Percentiles rank a stretch among this genome's conserved stretches.
These are phyloP conservation scores for Saturnispora sekii DNA, from an alignment of 805 yeast genomes.

Conservation along the genomic window DNA sequence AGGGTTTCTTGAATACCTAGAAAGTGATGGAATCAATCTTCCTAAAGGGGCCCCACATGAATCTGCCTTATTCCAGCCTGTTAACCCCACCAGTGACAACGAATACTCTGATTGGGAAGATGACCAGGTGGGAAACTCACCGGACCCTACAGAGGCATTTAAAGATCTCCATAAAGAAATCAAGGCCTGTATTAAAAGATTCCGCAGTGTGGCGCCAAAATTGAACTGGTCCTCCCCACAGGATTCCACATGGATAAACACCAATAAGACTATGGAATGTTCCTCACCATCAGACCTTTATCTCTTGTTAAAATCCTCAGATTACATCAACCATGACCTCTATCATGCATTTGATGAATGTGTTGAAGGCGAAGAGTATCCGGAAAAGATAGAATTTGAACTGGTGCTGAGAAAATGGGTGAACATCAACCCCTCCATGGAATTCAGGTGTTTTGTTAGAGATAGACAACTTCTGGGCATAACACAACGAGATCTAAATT, in stretches of 20 bases:
- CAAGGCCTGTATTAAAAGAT: constrained; percentile 32
- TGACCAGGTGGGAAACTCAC: constrained; percentile 24
- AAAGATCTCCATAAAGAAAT: constrained; percentile 51
- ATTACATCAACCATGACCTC: constrained; percentile 79
- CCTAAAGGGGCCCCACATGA: constrained; percentile 37
- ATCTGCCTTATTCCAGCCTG: constrained; percentile 24
- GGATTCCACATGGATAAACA: constrained; percentile 87
- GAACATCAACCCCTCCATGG: constrained; percentile 78
- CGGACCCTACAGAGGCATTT: constrained; percentile 43
- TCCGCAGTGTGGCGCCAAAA: constrained; percentile 72
- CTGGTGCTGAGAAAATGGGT: constrained; percentile 78
- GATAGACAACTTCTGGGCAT: constrained; percentile 57
- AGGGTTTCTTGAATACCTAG: constrained; percentile 48
- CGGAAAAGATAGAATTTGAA: constrained; percentile 31
- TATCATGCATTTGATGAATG: constrained; percentile 50
- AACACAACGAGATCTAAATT: constrained; percentile 80
- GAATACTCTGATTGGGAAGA: constrained; percentile 74
- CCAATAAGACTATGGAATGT: constrained; percentile 70
- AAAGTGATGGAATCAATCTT: constrained; percentile 57
- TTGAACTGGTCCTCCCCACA: constrained; percentile 96
- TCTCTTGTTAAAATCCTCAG: constrained; percentile 73
- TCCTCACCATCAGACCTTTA: constrained; percentile 65
- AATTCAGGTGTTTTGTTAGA: constrained; percentile 78
- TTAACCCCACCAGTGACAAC: constrained; percentile 39
- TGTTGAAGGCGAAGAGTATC: constrained; percentile 26